These are phyloP conservation scores for Odonthalia washingtoniensis DNA, from an alignment of 31 red algal genomes.

Conservation along the genomic window DNA sequence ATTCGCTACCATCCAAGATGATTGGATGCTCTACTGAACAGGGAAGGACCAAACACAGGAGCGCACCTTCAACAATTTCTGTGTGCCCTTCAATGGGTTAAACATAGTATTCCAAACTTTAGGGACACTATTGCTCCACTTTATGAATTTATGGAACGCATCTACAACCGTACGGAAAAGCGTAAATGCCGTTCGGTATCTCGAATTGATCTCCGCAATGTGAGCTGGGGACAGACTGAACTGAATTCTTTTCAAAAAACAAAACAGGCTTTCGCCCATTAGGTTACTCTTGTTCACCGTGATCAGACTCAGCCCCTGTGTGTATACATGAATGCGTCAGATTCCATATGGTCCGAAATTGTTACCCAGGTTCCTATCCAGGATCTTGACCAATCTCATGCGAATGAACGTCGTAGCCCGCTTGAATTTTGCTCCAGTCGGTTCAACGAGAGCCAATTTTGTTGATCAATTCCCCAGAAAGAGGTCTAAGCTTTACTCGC, in stretches of 20 bases:
- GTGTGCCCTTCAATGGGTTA: conserved; percentile 58
- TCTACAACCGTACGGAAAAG: conserved; percentile 47
- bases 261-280: conserved; percentile 35
- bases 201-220: conserved; percentile 4
- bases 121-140: conserved; percentile 39
- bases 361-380: conserved; percentile 35
- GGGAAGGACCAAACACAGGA: conserved; percentile 34
- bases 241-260: conserved; percentile 35
- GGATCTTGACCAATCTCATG: conserved; percentile 30
- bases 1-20: conserved; percentile 34
- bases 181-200: conserved; percentile 33
- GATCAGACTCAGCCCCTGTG: conserved; percentile 40
- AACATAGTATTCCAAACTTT: conserved; percentile 49
- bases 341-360: conserved; percentile 51
- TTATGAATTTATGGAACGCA: conserved; percentile 50
- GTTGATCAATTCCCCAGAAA: conserved; percentile 46
- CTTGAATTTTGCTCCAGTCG: conserved; percentile 43
- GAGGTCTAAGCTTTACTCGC: conserved; percentile 45
- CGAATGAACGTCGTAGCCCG: conserved; percentile 25
- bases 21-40: conserved; percentile 28
- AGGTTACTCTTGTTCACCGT: conserved; percentile 53
- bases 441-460: conserved; percentile 38
- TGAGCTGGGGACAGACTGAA: conserved; percentile 47
- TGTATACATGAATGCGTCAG: conserved; percentile 54
- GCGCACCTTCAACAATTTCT: conserved; percentile 48